A percentile compares a stretch with the other conserved stretches of the same genome.
Evolutionary conservation across 2,329 filamentous ascomycete species (phyloP).

Genomic region (Rasamsonia emersonii): DNA sequence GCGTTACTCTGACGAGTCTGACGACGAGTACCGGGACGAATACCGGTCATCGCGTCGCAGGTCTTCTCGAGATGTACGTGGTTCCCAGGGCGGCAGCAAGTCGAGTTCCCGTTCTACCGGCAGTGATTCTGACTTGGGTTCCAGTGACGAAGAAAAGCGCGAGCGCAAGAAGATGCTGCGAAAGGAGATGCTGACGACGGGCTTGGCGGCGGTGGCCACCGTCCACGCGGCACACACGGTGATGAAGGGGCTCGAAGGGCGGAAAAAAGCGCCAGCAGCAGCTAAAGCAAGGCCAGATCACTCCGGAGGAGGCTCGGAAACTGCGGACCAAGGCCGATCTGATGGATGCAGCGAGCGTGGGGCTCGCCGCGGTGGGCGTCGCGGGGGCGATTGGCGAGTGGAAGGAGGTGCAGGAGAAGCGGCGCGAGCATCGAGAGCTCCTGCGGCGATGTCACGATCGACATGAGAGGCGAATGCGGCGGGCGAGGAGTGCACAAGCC

Average conservation of each 20-base stretch:
- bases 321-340: constrained; percentile 55
- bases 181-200: constrained; percentile 58
- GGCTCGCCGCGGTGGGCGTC: constrained; percentile 59
- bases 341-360: constrained; percentile 57
- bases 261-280: constrained; percentile 51
- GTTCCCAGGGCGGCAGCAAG: constrained; percentile 18
- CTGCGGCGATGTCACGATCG: constrained; percentile 37
- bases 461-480: constrained; percentile 37
- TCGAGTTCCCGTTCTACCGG: constrained; percentile 20
- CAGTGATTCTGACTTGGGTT: constrained; percentile 45
- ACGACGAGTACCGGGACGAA: constrained; percentile 34
- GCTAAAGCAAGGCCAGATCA: constrained; percentile 56
- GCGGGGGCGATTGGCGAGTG: constrained; percentile 58
- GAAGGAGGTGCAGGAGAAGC: constrained; percentile 58
- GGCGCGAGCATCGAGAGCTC: constrained; percentile 46
- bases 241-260: constrained; percentile 55
- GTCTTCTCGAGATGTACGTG: constrained; percentile 39
- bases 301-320: constrained; percentile 53
- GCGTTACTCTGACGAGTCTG: constrained; percentile 28
- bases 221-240: constrained; percentile 61
- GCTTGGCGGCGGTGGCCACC: constrained; percentile 59
- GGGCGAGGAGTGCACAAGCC: constrained; percentile 19
- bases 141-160: constrained; percentile 55
- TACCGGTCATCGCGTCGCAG: constrained; percentile 23
- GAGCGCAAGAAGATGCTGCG: constrained; percentile 56